These are phyloP conservation scores for Pholiota adiposa DNA, from an alignment of 1,284 basidiomycete genomes.

Conservation along the genomic window DNA sequence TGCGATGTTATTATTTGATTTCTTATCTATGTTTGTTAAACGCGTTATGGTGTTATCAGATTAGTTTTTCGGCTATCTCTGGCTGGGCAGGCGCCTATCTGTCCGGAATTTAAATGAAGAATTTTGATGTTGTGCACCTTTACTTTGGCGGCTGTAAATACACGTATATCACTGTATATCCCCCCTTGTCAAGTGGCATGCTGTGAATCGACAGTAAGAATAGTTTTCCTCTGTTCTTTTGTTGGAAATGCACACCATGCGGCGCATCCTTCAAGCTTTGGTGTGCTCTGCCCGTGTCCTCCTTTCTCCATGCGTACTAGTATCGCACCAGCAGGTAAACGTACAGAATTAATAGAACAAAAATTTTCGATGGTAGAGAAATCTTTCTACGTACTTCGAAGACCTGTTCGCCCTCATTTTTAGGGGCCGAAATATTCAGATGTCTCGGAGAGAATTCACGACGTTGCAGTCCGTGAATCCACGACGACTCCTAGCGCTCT, in stretches of 20 bases:
- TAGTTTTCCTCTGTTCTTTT: not conserved
- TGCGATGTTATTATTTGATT: not conserved
- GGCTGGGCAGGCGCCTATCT: not conserved
- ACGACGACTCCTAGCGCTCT: too few relatives aligned
- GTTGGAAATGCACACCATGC: not conserved
- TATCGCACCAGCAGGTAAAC: not conserved
- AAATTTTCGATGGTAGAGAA: too few relatives aligned
- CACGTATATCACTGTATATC: too few relatives aligned
- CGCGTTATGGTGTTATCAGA: too few relatives aligned
- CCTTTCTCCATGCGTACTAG: not conserved
- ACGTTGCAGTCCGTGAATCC: too few relatives aligned
- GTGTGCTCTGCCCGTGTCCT: not conserved
- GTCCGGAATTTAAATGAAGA: not conserved
- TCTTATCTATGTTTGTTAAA: not conserved
- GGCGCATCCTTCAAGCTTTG: not conserved
- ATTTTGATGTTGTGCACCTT: not conserved
- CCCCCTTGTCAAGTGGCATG: not conserved
- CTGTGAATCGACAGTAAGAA: not conserved
- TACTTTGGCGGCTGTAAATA: not conserved
- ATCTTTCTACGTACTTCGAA: too few relatives aligned
- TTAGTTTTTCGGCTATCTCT: not conserved
- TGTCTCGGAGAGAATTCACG: too few relatives aligned
- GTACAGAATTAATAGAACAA: not conserved
- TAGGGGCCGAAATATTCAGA: too few relatives aligned
- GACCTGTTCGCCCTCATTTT: too few relatives aligned